Evolutionary conservation across 2,329 filamentous ascomycete genomes (phyloP), one percentile per base, ranked within the genome.

Genomic region (Aschersonia sp.): DNA sequence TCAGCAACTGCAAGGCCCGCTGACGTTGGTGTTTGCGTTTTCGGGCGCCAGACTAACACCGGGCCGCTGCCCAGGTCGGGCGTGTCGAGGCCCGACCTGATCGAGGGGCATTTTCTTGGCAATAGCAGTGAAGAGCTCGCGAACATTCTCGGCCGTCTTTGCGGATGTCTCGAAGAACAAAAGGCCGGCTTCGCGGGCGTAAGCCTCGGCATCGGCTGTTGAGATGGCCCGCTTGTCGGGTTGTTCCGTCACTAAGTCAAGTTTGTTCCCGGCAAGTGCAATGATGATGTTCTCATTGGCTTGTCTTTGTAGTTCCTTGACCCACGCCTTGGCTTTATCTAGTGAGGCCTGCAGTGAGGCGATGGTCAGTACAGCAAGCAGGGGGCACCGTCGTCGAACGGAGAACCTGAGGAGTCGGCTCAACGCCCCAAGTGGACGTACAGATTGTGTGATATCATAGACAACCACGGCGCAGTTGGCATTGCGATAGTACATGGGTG

Each of bases 231-330:
- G 84, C 78, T 97, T 97, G 65, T 95, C 90, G 44, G 90, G 90
- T 63, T 87, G 85, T 62, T 95, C 89, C 53, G 81, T 89, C 52
- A 95, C 92, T 57, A 98, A 73, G 76, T 98, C 92, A 61, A 95
- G 75, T 72, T 98, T 97, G 76, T 98, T 98, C 53, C 92, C 92
- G 47, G 90, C 92, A 42, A 98, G 81, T 44, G 92, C 92, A 61
- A 98, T 98, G 67, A 98, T 89, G 66, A 98, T 98, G 69, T 97
- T 97, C 69, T 98, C 92, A 72, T 97, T 98, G 53, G 94, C 92
- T 70, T 98, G 92, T 63, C 92, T 83, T 68, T 98, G 92, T 48
- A 98, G 81, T 66, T 98, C 92, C 71, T 97, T 97, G 50, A 98
- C 90, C 92, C 92, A 98, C 43, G 89, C 85, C 69, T 98, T 98